Evolutionary conservation across 2,329 filamentous ascomycete genomes (phyloP), one percentile per base, ranked within the genome.

Genomic region (Monilinia laxa): DNA sequence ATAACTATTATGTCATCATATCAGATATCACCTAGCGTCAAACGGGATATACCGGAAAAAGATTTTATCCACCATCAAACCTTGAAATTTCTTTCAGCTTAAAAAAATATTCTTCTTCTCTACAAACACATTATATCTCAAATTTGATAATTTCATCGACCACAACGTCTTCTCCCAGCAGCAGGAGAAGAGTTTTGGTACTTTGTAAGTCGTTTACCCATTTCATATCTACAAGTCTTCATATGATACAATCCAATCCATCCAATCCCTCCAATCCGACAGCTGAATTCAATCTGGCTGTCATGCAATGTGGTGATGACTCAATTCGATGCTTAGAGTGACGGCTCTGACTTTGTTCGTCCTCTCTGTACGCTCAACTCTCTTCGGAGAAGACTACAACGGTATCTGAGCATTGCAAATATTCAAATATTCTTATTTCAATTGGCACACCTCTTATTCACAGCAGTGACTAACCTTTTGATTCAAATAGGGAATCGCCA

Each of bases 351-450:
- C 76, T 77, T 77, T 78, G 81, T 80, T 81, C 81, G 83, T 83
- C 82, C 81, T 86, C 84, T 71, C 80, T 89, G 87, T 83, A 80
- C 80, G 85, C 81, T 83, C 81, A 81, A 84, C 84, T 86, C 88
- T 90, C 79, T 76, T 62, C 68, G 67, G 75, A 77, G 75, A 78
- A 90, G 91, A 95, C 91, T 95, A 95, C 91, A 94, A 95, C 91
- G 91, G 91, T 95, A 95, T 95, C 91, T 95, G 91, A 95, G 85
- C 84, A 82, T 78, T 75, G 68, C 70, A 76, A 77, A 77, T 62
- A 73, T 66, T 62, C 68, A 20, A 28, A 58, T 25, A 66, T 55
- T 40, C 31, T 62, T 64, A 63, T 53, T 54, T 42, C 23, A 23
- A 54, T 67, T 64, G 28, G 28, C 40, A n/a, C 10, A 49, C 35